phyloP scores from a whole-genome alignment of 2,329 filamentous ascomycete species.

The Ceratocystis smalleyi region DNA sequence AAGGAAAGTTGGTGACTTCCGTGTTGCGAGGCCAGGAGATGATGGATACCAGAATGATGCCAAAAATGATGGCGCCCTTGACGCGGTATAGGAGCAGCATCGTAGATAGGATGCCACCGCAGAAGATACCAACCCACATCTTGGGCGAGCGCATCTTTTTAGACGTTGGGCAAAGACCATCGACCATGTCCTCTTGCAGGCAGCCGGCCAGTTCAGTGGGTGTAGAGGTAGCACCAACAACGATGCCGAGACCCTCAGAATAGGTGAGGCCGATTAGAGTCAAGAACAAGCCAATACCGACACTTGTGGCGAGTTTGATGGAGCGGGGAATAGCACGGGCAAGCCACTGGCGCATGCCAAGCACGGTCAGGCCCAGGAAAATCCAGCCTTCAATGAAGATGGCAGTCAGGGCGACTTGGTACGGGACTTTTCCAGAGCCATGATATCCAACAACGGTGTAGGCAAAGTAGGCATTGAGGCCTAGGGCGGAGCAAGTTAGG shows the following conservation, averaged over 20 bases:
- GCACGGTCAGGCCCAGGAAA: constrained; percentile 62
- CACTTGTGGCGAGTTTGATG: constrained; percentile 75
- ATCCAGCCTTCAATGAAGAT: constrained; percentile 82
- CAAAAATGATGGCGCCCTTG: constrained; percentile 72
- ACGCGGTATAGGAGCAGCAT: constrained; percentile 73
- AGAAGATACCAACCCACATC: constrained; percentile 83
- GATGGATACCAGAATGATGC: constrained; percentile 69
- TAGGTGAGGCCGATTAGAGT: constrained; percentile 65
- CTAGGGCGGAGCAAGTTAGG: constrained; percentile 18
- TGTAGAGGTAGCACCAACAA: constrained; percentile 51
- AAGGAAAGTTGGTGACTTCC: constrained; percentile 64
- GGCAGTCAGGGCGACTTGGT: constrained; percentile 61
- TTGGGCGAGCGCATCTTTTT: constrained; percentile 69
- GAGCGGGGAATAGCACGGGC: constrained; percentile 67
- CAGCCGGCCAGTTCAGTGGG: constrained; percentile 66
- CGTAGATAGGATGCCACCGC: constrained; percentile 64
- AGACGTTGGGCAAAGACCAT: constrained; percentile 40
- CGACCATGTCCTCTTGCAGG: constrained; percentile 23
- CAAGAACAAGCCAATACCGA: constrained; percentile 72
- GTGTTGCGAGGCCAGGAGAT: constrained; percentile 76
- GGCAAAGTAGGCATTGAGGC: constrained; percentile 74
- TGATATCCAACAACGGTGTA: constrained; percentile 62
- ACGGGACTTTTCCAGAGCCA: constrained; percentile 58
- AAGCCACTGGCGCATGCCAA: constrained; percentile 77
- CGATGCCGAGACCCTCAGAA: constrained; percentile 63